These are phyloP conservation scores for Eutypa lata DNA, from an alignment of 2,329 filamentous ascomycete species.

Conservation along the genomic window DNA sequence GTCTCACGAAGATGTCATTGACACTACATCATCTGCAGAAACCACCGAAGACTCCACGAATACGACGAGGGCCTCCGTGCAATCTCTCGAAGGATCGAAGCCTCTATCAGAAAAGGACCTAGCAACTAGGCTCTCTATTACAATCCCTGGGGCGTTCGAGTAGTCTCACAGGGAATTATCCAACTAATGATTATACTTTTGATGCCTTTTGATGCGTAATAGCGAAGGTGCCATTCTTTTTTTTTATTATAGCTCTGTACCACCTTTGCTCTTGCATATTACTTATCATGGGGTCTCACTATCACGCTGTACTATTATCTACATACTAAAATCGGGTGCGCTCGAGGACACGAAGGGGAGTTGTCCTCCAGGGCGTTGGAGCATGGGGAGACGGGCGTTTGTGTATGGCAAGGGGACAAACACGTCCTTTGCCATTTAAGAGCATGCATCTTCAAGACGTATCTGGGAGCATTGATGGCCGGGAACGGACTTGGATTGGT, in stretches of 20 bases:
- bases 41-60: neutral
- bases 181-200: neutral
- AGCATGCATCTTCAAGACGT: neutral
- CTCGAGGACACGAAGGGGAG: neutral
- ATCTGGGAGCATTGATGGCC: neutral
- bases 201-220: constrained; percentile 8
- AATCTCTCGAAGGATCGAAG: constrained; percentile 16
- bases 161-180: constrained; percentile 6
- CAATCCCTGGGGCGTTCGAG: constrained; percentile 31
- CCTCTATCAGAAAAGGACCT: constrained; percentile 24
- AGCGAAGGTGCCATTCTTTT: constrained; percentile 7
- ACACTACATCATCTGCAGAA: neutral
- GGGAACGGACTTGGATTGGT: neutral
- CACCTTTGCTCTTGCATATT: constrained; percentile 2
- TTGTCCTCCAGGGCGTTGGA: neutral
- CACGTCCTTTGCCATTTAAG: neutral
- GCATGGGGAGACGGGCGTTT: neutral
- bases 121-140: constrained; percentile 31
- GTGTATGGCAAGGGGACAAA: neutral
- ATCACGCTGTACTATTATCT: constrained; percentile 23
- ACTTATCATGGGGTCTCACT: constrained; percentile 4
- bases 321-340: constrained; percentile 8
- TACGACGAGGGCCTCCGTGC: constrained; percentile 14
- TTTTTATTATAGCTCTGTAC: constrained; percentile 11
- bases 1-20: neutral